These are phyloP conservation scores for Fraxinus xanthoxyloides DNA, from an alignment of 305 asterid genomes.

Conservation along the genomic window DNA sequence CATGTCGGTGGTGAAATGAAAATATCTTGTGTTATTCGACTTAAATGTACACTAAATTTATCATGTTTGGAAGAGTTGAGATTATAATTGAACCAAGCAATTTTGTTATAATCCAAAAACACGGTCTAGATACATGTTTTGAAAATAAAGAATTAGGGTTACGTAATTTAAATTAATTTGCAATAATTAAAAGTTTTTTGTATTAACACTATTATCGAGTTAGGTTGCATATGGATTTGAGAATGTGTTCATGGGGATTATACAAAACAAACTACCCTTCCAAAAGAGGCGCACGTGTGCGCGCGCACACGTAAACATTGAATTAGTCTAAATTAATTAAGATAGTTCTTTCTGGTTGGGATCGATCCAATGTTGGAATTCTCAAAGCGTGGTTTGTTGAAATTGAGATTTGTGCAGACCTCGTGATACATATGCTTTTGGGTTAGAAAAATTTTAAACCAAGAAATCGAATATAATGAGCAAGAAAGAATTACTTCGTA, in stretches of 20 bases:
- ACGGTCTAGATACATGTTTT: neutral
- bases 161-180: neutral
- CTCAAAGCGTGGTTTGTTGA: neutral
- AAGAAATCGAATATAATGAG: neutral
- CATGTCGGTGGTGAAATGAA: neutral
- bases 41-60: neutral
- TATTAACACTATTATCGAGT: neutral
- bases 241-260: neutral
- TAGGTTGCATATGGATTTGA: neutral
- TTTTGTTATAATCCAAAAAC: neutral
- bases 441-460: neutral
- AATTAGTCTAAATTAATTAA: neutral
- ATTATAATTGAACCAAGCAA: neutral
- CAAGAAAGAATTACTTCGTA: neutral
- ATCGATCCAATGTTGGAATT: slow-evolving; percentile 8
- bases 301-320: neutral
- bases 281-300: neutral
- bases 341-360: neutral
- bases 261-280: neutral
- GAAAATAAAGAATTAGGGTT: neutral
- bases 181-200: neutral
- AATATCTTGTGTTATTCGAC: neutral
- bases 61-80: neutral
- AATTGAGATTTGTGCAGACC: slow-evolving; percentile 26
- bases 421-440: slow-evolving; percentile 2